Percentiles rank a stretch among this genome's conserved stretches.
Conservation (phyloP, 495 filamentous ascomycete species). For the Geopyxis carbonaria region DNA sequence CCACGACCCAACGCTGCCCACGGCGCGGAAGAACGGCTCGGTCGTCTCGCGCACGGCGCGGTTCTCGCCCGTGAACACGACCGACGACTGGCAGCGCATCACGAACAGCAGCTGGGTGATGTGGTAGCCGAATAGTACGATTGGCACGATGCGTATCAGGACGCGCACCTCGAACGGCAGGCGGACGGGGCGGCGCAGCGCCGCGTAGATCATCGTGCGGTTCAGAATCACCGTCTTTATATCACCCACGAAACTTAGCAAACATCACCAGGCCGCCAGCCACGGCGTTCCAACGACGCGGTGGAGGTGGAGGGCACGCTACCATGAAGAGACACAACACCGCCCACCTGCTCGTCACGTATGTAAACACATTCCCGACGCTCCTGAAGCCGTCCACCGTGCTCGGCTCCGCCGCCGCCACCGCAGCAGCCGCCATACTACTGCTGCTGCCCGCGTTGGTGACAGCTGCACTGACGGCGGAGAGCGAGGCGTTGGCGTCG, state of each 20-base stretch:
- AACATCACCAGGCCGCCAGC: neutral
- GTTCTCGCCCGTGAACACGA: constrained; percentile 8
- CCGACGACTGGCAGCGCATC: constrained; percentile 69
- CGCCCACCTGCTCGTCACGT: constrained; percentile 88
- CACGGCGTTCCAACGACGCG: neutral
- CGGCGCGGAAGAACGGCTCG: constrained; percentile 17
- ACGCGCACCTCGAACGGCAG: constrained; percentile 57
- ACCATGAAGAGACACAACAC: constrained; percentile 66
- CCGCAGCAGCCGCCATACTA: neutral
- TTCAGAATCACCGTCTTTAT: constrained; percentile 67
- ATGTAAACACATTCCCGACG: constrained; percentile 77
- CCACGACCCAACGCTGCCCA: constrained; percentile 15
- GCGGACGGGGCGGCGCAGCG: constrained; percentile 56
- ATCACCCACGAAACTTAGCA: neutral
- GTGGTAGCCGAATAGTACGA: constrained; percentile 56
- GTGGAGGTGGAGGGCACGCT: constrained; percentile 18
- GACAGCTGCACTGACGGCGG: neutral
- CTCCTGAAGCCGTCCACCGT: constrained; percentile 25
- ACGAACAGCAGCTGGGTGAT: constrained; percentile 55
- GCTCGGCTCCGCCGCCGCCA: neutral
- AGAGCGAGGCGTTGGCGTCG: neutral
- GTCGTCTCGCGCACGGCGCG: neutral
- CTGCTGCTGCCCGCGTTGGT: neutral
- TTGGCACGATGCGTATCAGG: constrained; percentile 53
- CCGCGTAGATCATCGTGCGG: constrained; percentile 82